A percentile compares a stretch with the other conserved stretches of the same genome.
phyloP scores from a whole-genome alignment of 2,329 filamentous ascomycete species.

The Trichoderma asperellum region DNA sequence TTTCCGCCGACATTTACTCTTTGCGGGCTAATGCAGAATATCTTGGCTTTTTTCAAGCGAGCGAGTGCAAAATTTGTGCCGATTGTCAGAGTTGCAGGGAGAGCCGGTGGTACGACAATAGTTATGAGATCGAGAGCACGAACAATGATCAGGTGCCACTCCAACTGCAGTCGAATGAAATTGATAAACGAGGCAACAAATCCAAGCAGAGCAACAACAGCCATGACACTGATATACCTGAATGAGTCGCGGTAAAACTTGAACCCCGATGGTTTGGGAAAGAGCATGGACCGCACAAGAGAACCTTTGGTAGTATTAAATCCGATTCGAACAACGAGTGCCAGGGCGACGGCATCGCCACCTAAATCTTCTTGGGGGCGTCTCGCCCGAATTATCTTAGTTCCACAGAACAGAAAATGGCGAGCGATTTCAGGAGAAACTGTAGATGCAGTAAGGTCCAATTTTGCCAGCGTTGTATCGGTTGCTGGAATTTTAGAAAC shows the following conservation, averaged over 20 bases:
- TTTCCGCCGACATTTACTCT: constrained; percentile 96
- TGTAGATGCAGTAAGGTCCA: constrained; percentile 80
- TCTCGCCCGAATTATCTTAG: constrained; percentile 89
- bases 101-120: constrained; percentile 92
- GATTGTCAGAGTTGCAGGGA: constrained; percentile 93
- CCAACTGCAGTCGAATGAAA: constrained; percentile 81
- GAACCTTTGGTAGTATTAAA: constrained; percentile 98
- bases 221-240: constrained; percentile 97
- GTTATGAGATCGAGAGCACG: constrained; percentile 94
- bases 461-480: constrained; percentile 73
- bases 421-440: constrained; percentile 82
- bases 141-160: constrained; percentile 89
- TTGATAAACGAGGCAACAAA: constrained; percentile 93
- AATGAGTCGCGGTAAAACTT: constrained; percentile 99
- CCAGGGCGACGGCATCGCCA: constrained; percentile 87
- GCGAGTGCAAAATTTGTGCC: constrained; percentile 93
- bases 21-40: constrained; percentile 97
- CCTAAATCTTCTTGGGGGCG: constrained; percentile 83
- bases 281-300: constrained; percentile 94
- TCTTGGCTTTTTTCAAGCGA: constrained; percentile 83
- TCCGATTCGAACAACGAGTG: constrained; percentile 89
- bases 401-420: constrained; percentile 92
- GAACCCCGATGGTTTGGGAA: constrained; percentile 97
- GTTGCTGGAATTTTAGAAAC: constrained; percentile 89
- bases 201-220: constrained; percentile 77